Base-by-base conservation (phyloP, 169 alveolate genomes). In the Babesia bovis region DNA sequence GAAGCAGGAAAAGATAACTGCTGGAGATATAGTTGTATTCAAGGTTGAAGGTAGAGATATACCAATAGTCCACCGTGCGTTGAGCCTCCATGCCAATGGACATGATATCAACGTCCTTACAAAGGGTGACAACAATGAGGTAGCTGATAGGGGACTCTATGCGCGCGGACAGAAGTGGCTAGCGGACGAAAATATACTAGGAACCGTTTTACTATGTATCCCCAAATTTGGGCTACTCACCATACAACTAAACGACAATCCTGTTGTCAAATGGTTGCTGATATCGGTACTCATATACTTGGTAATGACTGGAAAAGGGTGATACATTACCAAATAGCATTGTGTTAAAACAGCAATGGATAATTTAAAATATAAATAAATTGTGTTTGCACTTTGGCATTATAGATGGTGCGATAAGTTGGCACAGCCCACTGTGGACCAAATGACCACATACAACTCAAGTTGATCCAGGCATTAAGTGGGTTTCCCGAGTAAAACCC, bases 141-240 rank as follows among this genome's bases (percentile, higher is more conserved):
- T 90, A 44, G 95, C 93, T 69, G 98, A 95, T 83, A 85, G 98
- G 85, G 96, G 95, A 0, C 88, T 95, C 35, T 95, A 93, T 85
- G 92, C 92, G 45, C 70, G 61, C 60, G 87, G 95, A 32, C 85
- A 89, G 71, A 77, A 90, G 38, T 95, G 96, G 96, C 68, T 95
- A 10, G 84, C 88, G 40, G 81, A 90, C 67, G 74, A 75, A 51
- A 91, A 95, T 41, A 86, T 95, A 13, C 66, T 94, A 53, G 98
- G 98, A 38, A 93, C 89, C 33, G 83, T 85, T 19, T 66, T 87
- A 50, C 70, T 84, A 51, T 67, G 82, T 56, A 79, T 92, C n/a
- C 98, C 98, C 61, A 93, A 94, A 85, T 91, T 94, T 26, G 98
- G 98, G 10, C 89, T 94, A 56, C 73, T 94, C 42, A 96, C 98